Base-by-base conservation (phyloP, 768 basidiomycete species). In the Serendipita sp. region DNA sequence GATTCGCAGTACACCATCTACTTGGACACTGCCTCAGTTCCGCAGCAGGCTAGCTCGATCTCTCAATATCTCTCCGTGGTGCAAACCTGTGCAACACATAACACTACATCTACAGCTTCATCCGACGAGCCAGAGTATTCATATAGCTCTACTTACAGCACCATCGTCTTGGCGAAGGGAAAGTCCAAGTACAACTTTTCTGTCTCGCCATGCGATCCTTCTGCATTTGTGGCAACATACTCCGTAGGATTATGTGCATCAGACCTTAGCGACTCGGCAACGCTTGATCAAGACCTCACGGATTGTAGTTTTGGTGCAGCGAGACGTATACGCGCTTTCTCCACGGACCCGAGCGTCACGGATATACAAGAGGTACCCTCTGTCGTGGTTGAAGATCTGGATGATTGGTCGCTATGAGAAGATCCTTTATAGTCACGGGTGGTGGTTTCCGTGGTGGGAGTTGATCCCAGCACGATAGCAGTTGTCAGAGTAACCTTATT, bases 291-390 rank as follows among this genome's bases (percentile, higher is more conserved):
- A 11, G 41, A 47, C 32, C 18, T 63, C 45, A 44, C 38, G 5
- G 13, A 28, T 3, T 65, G 65, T 44, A 46, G 45, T 24, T 65
- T 28, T 47, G 54, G 53, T 4, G 28, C 8, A 44, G 13, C 38
- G 3, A 24, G 56, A 10, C 18, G 34, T 24, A 60, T 65, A 35
- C 65, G 65, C 18, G 65, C 54, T 15, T 65, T 65, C 44, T 56
- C 51, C 10, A 7, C 13, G 5, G 35, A 56, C 38, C 28, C 64
- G 28, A 24, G 3, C 34, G 28, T 65, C n/a, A 13, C 15, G 16
- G 65, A 41, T 24, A 30, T 38, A 3, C 65, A 65, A 56, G n/a
- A 24, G 24, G 54, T 37, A 10, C 11, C 28, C 11, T 51, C 65
- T 15, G 54, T 65, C 32, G 35, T 41, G 10, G 24, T 45, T 3